Base-by-base conservation (phyloP, 306 rosid genomes). In the Glycine soja region DNA sequence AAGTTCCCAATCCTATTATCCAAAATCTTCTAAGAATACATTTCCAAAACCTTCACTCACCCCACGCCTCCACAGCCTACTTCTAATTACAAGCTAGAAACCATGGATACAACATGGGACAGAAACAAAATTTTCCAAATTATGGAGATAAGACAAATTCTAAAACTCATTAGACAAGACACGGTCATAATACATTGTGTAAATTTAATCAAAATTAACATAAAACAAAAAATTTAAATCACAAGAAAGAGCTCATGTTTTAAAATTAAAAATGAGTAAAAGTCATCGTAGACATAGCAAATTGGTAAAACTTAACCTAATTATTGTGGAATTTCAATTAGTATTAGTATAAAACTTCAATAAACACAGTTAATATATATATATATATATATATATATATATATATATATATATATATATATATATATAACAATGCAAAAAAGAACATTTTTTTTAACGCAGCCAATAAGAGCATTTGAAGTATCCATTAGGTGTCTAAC, bases 1-100 rank as follows among this genome's bases (percentile, higher is more conserved):
- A 34, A 61, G 8, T 63, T 62, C 18, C 52, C 18, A 48, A 32
- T 78, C 82, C 86, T 38, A 56, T 14, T 3, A 18, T 34, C 61
- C 75, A 53, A 43, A 54, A 59, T 59, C 70, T 57, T 51, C 47
- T 9, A 79, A 72, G 1, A 1, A 10, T 9, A 59, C 47, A 47
- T 9, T 11, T 61, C 51, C 34, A 62, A 18, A 15, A 43, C 12
- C 56, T 63, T 70, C 76, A n/a, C 46, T 54, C 16, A 62, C 69
- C 3, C 68, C 52, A 81, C 18, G 56, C 58, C 38, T 48, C 77
- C 80, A 38, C 46, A n/a, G 40, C 40, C 30, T 24, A 24, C 30
- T 24, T 32, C 18, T 3, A 72, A 70, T 74, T 16, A 30, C 75
- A 69, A 15, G 32, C 40, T 9, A 9, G 38, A n/a, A 3, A 19